A percentile compares a stretch with the other conserved stretches of the same genome.
Evolutionary conservation across 2,329 filamentous ascomycete genomes (phyloP).

Genomic region (Botrytis cinerea): DNA sequence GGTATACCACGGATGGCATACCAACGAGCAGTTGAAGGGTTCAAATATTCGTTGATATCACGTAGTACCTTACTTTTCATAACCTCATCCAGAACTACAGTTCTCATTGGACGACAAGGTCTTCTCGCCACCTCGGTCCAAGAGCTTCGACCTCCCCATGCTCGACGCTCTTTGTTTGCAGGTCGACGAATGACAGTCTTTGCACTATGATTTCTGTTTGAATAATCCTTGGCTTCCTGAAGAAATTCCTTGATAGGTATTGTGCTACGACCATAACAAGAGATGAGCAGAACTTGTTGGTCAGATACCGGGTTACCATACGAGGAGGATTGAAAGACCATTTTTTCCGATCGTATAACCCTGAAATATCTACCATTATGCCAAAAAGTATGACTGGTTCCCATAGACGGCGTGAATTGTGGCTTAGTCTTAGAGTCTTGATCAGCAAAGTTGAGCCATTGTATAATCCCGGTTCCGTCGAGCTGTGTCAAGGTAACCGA

Average conservation of each 20-base stretch:
- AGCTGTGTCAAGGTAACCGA: constrained; percentile 49
- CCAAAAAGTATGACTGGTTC: constrained; percentile 54
- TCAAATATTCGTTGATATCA: constrained; percentile 78
- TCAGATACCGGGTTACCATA: constrained; percentile 48
- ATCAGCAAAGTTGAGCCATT: constrained; percentile 61
- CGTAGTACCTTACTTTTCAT: constrained; percentile 67
- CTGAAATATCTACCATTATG: constrained; percentile 53
- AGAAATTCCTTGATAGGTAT: constrained; percentile 59
- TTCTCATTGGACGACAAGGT: constrained; percentile 70
- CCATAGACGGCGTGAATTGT: constrained; percentile 56
- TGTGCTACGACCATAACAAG: constrained; percentile 54
- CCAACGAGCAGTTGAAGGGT: constrained; percentile 69
- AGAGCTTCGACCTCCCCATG: constrained; percentile 47
- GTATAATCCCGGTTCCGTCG: constrained; percentile 43
- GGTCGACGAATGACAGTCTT: constrained; percentile 61
- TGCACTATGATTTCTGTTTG: constrained; percentile 54
- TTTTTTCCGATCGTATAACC: constrained; percentile 41
- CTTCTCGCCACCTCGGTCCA: constrained; percentile 62
- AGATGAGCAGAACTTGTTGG: constrained; percentile 54
- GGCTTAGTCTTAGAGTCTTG: constrained; percentile 56
- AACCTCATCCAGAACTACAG: constrained; percentile 69
- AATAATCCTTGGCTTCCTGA: constrained; percentile 54
- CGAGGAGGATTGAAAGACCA: constrained; percentile 32
- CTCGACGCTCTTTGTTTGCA: constrained; percentile 48
- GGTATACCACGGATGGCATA: constrained; percentile 76